A percentile compares a stretch with the other conserved stretches of the same genome.
These are phyloP conservation scores for Spergularia marina DNA, from an alignment of 148 eudicot genomes.

Conservation along the genomic window DNA sequence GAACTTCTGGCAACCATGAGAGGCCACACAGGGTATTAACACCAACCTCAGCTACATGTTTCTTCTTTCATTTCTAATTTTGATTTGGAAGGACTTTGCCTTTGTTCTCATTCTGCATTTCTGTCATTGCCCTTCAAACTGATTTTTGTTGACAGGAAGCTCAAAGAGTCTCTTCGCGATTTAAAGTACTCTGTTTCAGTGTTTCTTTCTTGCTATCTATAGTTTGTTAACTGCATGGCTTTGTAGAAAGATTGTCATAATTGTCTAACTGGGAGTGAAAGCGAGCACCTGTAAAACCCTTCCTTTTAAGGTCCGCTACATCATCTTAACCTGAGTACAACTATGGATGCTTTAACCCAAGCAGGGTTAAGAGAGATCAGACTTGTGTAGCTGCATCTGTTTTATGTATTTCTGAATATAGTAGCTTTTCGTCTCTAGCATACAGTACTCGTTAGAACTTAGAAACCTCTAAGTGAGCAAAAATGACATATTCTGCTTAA, in stretches of 20 bases:
- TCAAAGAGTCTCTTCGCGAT: background rate
- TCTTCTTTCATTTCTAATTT: background rate
- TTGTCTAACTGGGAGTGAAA: background rate
- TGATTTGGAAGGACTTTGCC: background rate
- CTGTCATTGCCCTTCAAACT: background rate
- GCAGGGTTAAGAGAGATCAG: background rate
- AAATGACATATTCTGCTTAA: background rate
- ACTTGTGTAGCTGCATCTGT: background rate
- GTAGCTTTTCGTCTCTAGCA: background rate
- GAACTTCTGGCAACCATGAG: conserved; percentile 76
- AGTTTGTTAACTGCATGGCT: too few relatives aligned
- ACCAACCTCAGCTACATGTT: background rate
- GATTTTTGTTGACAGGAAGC: background rate
- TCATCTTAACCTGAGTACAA: background rate
- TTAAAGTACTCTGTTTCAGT: background rate
- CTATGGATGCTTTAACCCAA: background rate
- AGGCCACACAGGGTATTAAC: conserved; percentile 78
- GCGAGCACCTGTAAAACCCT: background rate
- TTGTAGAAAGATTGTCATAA: too few relatives aligned
- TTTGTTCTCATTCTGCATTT: background rate
- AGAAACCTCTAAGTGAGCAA: background rate
- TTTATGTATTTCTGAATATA: background rate
- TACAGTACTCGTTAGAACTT: too few relatives aligned
- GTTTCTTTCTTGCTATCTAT: background rate
- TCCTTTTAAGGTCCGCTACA: background rate